phyloP scores from a whole-genome alignment of 78 protist species.

The Dictyostelium purpureum region DNA sequence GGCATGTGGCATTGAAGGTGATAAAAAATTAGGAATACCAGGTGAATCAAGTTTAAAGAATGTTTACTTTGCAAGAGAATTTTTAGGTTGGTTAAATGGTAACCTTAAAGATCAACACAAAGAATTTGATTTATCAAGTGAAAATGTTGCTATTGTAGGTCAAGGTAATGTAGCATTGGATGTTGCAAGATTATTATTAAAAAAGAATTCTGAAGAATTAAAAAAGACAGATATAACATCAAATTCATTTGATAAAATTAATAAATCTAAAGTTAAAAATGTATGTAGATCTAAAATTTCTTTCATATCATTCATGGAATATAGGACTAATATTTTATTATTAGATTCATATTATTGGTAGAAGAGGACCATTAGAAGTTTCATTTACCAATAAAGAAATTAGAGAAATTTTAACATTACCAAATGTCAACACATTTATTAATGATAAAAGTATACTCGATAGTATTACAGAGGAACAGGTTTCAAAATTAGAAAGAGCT shows the following conservation, averaged over 20 bases:
- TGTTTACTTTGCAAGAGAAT: slow-evolving; percentile 72
- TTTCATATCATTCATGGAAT: background rate
- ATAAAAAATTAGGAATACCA: slow-evolving; percentile 62
- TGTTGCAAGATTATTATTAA: slow-evolving; percentile 62
- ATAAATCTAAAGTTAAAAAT: slow-evolving; percentile 40
- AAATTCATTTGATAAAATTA: slow-evolving; percentile 23
- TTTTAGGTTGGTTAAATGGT: slow-evolving; percentile 74
- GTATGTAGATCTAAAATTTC: background rate
- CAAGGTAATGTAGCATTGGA: slow-evolving; percentile 82
- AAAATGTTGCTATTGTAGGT: slow-evolving; percentile 72
- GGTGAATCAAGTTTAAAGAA: slow-evolving; percentile 8
- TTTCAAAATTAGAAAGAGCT: slow-evolving; percentile 40
- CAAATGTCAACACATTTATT: slow-evolving; percentile 39
- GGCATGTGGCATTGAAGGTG: slow-evolving; percentile 82
- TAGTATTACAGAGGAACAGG: background rate
- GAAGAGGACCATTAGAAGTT: slow-evolving; percentile 77
- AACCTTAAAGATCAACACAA: slow-evolving; percentile 44
- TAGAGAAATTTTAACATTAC: slow-evolving; percentile 64
- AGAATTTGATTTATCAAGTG: slow-evolving; percentile 9
- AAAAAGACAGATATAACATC: slow-evolving; percentile 67
- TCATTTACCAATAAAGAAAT: slow-evolving; percentile 75
- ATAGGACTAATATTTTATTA: background rate
- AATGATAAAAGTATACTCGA: slow-evolving; percentile 25
- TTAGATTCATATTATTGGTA: slow-evolving; percentile 63
- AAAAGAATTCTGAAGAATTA: slow-evolving; percentile 28